A percentile compares a stretch with the other conserved stretches of the same genome.
These are phyloP conservation scores for Pleurotus sapidus DNA, from an alignment of 768 basidiomycete genomes.

Conservation along the genomic window DNA sequence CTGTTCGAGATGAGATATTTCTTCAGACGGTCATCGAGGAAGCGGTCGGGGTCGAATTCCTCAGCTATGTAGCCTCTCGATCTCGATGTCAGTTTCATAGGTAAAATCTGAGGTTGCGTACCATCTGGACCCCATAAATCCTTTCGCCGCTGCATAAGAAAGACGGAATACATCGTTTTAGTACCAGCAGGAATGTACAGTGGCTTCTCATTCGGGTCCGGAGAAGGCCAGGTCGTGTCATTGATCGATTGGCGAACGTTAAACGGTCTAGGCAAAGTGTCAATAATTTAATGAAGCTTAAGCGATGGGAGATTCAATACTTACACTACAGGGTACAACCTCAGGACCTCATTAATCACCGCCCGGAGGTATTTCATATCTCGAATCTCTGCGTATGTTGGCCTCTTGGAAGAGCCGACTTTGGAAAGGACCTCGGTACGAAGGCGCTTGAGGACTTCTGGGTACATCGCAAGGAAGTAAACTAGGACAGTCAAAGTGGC, in stretches of 20 bases:
- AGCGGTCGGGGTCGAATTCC: constrained; percentile 71
- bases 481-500: constrained; percentile 39
- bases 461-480: constrained; percentile 50
- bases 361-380: constrained; percentile 7
- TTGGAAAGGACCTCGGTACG: constrained; percentile 54
- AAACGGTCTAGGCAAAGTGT: constrained; percentile 26
- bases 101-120: neutral
- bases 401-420: constrained; percentile 46
- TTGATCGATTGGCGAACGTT: constrained; percentile 27
- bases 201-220: constrained; percentile 25
- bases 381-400: constrained; percentile 33
- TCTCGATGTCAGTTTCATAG: neutral
- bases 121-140: constrained; percentile 50
- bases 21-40: constrained; percentile 60
- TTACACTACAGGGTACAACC: constrained; percentile 39
- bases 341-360: constrained; percentile 2
- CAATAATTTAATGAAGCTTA: neutral
- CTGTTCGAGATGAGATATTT: constrained; percentile 62
- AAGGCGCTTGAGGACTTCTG: constrained; percentile 41
- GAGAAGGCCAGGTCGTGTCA: constrained; percentile 29
- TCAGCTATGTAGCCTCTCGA: constrained; percentile 35
- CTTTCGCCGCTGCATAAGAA: constrained; percentile 33
- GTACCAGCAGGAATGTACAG: constrained; percentile 32
- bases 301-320: constrained; percentile 11
- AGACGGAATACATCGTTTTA: constrained; percentile 28